Evolutionary conservation across 1,139 yeast genomes (phyloP).

Genomic region (Trichomonascaceae sp.): DNA sequence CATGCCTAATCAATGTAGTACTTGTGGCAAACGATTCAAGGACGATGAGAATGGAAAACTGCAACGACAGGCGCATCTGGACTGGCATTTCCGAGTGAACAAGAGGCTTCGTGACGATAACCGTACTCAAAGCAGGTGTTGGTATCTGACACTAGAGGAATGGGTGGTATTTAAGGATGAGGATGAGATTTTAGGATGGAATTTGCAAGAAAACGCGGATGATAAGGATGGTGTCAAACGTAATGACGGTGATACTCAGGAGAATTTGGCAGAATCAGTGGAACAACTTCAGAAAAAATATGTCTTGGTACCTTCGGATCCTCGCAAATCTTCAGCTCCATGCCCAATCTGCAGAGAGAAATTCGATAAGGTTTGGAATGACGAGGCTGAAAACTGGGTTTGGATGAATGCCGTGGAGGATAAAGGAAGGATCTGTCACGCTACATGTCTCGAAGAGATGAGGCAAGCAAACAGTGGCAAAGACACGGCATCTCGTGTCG

Average conservation of each 20-base stretch:
- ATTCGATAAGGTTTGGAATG: constrained; percentile 75
- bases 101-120: constrained; percentile 58
- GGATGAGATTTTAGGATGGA: constrained; percentile 40
- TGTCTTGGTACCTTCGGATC: constrained; percentile 59
- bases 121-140: constrained; percentile 60
- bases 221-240: constrained; percentile 10
- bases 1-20: constrained; percentile 76
- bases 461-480: constrained; percentile 30
- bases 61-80: constrained; percentile 62
- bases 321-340: constrained; percentile 58
- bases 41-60: constrained; percentile 53
- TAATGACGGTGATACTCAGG: constrained; percentile 8
- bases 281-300: constrained; percentile 27
- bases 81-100: constrained; percentile 95
- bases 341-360: constrained; percentile 88
- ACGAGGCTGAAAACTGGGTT: constrained; percentile 91
- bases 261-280: constrained; percentile 11
- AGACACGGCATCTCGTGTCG: constrained; percentile 31
- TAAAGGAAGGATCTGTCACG: constrained; percentile 74
- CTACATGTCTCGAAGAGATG: constrained; percentile 74
- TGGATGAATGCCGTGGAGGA: constrained; percentile 76
- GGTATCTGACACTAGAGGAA: constrained; percentile 70
- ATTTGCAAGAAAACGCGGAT: constrained; percentile 10
- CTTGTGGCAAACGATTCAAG: constrained; percentile 83
- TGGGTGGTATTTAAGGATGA: constrained; percentile 75